phyloP scores from a whole-genome alignment of 306 rosid species.

The Vigna reflexopilosa region DNA sequence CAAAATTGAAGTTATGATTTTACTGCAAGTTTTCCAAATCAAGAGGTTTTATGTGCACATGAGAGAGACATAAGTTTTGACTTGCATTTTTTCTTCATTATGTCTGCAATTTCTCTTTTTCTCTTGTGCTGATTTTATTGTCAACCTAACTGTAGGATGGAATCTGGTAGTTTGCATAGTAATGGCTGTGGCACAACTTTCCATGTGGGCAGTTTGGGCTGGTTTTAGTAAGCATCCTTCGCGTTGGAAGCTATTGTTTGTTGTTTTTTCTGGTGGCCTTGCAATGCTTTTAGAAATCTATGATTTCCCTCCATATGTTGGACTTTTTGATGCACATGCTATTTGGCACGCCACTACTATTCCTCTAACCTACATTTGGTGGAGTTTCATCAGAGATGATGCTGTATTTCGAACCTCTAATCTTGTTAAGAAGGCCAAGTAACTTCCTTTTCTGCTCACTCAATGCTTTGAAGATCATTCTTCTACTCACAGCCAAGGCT shows the following conservation, averaged over 20 bases:
- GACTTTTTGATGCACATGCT: constrained; percentile 78
- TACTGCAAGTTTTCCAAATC: neutral
- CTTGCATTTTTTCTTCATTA: neutral
- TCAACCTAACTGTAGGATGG: constrained; percentile 66
- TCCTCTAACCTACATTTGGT: constrained; percentile 85
- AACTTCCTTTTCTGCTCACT: constrained; percentile 36
- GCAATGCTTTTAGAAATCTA: constrained; percentile 85
- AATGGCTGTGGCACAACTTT: constrained; percentile 70
- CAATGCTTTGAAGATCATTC: neutral
- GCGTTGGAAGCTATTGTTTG: constrained; percentile 80
- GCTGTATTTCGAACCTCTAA: constrained; percentile 59
- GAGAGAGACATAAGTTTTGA: neutral
- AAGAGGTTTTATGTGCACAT: neutral
- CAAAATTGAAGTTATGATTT: neutral
- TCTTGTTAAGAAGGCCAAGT: constrained; percentile 69
- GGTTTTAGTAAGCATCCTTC: constrained; percentile 67
- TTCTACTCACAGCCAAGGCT: constrained; percentile 3
- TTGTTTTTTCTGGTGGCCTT: constrained; percentile 67
- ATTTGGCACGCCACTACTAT: constrained; percentile 82
- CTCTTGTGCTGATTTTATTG: constrained; percentile 6
- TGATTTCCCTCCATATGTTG: constrained; percentile 76
- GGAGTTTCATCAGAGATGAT: constrained; percentile 90
- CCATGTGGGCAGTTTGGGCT: constrained; percentile 86
- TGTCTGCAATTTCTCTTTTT: constrained; percentile 10
- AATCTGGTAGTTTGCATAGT: constrained; percentile 81